Evolutionary conservation across 345 rosid species (phyloP), one percentile per base, ranked within the genome.

Genomic region (Eucalyptus regnans): DNA sequence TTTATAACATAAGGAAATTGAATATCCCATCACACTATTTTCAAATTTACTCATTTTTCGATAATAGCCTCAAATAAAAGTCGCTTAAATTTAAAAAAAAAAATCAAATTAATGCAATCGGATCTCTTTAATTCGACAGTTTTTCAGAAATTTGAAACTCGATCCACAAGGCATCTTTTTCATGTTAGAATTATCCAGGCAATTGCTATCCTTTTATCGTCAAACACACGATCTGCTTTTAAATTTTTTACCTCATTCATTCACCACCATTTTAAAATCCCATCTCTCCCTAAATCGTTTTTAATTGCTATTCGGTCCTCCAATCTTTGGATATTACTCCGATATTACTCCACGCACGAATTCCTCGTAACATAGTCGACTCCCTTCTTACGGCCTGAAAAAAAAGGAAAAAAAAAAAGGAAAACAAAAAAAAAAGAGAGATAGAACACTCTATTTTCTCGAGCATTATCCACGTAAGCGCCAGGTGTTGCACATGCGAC

Each of bases 391-490:
- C 25, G 44, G 10, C 25, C 80, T 18, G 9, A 8, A 15, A 33
- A 37, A 54, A 20, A 51, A 7, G 4, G 4, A 5, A 7, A 16
- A 2, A 1, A 2, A 16, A n/a, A 5, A 5, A 27, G 2, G 3
- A 11, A 58, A 5, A 11, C 5, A 18, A 50, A 9, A 9, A 49
- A 49, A 49, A 9, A 0, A 56, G 62, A 56, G 29, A 10, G 13
- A 18, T 52, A 20, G 25, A 22, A 56, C 29, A 4, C 1, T 13
- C 50, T 9, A 56, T 23, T 23, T 37, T 76, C 27, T 41, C 29
- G 48, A 37, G 5, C 83, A 76, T 20, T 41, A 20, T 76, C 84
- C 84, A 76, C 48, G 84, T 37, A 41, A 76, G 84, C 84, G 12
- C 84, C 84, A 76, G 48, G 48, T 76, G 84, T 41, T 76, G 48